Conservation (phyloP, 352 stramenopile species). For the Phytophthora chlamydospora region DNA sequence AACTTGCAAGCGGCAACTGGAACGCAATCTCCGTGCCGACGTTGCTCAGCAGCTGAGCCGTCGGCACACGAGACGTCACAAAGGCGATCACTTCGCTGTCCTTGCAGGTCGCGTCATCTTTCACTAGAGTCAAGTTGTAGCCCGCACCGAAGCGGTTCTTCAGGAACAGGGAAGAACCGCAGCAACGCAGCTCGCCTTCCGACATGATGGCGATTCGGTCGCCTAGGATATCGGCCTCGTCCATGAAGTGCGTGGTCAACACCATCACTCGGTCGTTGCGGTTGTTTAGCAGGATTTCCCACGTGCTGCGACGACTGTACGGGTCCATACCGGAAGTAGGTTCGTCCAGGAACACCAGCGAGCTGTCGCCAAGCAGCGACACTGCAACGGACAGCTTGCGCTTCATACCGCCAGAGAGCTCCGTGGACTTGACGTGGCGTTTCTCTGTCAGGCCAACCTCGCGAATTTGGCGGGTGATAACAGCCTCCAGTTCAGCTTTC, state of each 20-base stretch:
- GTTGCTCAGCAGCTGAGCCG: slow-evolving; percentile 62
- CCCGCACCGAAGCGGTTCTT: slow-evolving; percentile 77
- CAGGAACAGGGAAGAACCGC: slow-evolving; percentile 80
- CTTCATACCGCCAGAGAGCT: slow-evolving; percentile 91
- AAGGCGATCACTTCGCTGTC: slow-evolving; percentile 45
- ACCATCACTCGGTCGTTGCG: slow-evolving; percentile 77
- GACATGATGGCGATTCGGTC: slow-evolving; percentile 89
- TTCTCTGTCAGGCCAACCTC: slow-evolving; percentile 79
- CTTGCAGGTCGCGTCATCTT: slow-evolving; percentile 43
- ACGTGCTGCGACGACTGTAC: slow-evolving; percentile 94
- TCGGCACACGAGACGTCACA: slow-evolving; percentile 39
- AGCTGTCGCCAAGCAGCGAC: slow-evolving; percentile 89
- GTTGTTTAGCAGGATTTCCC: slow-evolving; percentile 78
- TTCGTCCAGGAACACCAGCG: slow-evolving; percentile 89
- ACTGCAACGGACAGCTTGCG: slow-evolving; percentile 91
- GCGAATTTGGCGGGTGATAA: slow-evolving; percentile 48
- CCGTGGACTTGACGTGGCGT: slow-evolving; percentile 49
- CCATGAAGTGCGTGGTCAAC: slow-evolving; percentile 96
- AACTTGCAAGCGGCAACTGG: slow-evolving; percentile 60
- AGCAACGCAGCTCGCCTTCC: slow-evolving; percentile 76
- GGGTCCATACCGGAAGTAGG: slow-evolving; percentile 96
- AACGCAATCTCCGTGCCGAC: slow-evolving; percentile 77
- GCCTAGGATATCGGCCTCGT: slow-evolving; percentile 86
- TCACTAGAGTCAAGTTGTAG: slow-evolving; percentile 76
- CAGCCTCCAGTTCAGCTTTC: slow-evolving; percentile 34